These are phyloP conservation scores for Pichia sp. DNA, from an alignment of 1,139 yeast species.

Conservation along the genomic window DNA sequence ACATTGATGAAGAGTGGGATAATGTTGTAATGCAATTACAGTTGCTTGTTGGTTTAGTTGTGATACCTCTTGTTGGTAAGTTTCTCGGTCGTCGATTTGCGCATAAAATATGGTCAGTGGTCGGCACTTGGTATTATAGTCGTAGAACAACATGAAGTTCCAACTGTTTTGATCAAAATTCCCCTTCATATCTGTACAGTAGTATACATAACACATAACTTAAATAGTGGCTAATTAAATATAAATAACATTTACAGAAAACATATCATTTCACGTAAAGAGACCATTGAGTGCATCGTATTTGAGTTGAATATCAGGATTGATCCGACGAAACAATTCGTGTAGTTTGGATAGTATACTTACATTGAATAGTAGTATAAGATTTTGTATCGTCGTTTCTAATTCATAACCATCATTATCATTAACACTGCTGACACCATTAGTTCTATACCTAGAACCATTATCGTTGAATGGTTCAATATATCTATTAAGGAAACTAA, in stretches of 20 bases:
- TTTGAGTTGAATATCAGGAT: constrained; percentile 16
- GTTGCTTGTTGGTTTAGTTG: constrained; percentile 46
- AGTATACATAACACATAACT: no score
- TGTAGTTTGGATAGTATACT: constrained; percentile 24
- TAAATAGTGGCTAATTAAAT: neutral
- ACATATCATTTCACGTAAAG: neutral
- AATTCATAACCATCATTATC: neutral
- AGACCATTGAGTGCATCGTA: constrained; percentile 14
- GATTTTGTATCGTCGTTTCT: constrained; percentile 12
- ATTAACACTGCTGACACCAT: neutral
- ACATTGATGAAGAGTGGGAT: constrained; percentile 76
- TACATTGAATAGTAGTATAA: constrained; percentile 23
- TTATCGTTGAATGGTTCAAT: constrained; percentile 4
- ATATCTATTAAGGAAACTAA: constrained; percentile 19
- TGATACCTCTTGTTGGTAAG: constrained; percentile 67
- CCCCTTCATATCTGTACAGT: no score
- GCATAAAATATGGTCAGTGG: constrained; percentile 31
- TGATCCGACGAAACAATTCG: constrained; percentile 20
- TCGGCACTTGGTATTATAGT: neutral
- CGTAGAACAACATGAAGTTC: no score
- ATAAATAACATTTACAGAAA: neutral
- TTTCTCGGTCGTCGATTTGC: constrained; percentile 62
- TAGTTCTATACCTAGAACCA: neutral
- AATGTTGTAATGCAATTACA: constrained; percentile 60
- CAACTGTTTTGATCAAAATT: no score